Evolutionary conservation across 202 grass and related monocot genomes (phyloP).

Genomic region (Schoenoplectus tabernaemontani): DNA sequence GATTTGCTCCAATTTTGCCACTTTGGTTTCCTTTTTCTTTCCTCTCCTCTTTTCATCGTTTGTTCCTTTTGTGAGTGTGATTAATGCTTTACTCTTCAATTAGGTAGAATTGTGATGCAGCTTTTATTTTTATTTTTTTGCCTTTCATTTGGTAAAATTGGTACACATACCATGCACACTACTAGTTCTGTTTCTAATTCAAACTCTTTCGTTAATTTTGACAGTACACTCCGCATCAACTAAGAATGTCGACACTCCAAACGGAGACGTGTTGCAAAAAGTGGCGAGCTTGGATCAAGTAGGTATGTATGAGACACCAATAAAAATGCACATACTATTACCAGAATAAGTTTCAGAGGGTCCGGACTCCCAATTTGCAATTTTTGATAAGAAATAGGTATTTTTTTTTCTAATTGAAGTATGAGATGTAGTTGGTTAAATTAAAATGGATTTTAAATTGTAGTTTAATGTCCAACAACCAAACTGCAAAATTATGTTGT

Average conservation of each 20-base stretch:
- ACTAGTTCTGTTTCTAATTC: background rate
- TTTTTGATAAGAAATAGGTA: background rate
- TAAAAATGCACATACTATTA: background rate
- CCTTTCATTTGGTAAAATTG: background rate
- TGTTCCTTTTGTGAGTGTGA: background rate
- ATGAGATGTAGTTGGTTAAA: background rate
- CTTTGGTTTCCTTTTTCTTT: background rate
- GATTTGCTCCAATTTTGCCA: slow-evolving; percentile 6
- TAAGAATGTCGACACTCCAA: slow-evolving; percentile 15
- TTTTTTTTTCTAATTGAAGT: background rate
- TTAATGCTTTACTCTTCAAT: background rate
- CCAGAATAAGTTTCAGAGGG: background rate
- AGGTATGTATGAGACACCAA: slow-evolving; percentile 19
- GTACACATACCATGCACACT: background rate
- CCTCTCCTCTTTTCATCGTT: background rate
- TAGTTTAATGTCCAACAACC: background rate
- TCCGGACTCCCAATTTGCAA: background rate
- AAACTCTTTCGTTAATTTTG: background rate
- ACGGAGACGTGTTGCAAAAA: background rate
- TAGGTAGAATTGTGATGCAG: no score
- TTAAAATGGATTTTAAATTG: background rate
- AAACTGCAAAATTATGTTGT: background rate
- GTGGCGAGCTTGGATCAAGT: slow-evolving; percentile 4
- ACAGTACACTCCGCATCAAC: background rate
- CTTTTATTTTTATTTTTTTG: no score